These are phyloP conservation scores for Trametes hirsuta DNA, from an alignment of 1,284 basidiomycete species.

Conservation along the genomic window DNA sequence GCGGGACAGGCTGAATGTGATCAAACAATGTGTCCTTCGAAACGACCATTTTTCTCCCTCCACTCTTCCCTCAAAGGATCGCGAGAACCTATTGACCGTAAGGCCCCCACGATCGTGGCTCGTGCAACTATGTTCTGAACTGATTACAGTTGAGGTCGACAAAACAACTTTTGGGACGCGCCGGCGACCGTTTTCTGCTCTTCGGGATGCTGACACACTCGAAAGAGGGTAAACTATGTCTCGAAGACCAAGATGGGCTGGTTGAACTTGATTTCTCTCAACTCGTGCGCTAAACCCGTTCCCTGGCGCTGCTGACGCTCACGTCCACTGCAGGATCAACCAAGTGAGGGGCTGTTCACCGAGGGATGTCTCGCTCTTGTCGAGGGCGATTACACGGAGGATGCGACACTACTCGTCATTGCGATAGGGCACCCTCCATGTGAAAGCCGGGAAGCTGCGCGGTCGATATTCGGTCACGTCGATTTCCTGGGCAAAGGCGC, in stretches of 20 bases:
- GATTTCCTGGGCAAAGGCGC: constrained; percentile 95
- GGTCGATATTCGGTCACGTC: constrained; percentile 92
- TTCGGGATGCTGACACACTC: constrained; percentile 92
- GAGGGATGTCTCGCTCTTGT: constrained; percentile 95
- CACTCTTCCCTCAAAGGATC: constrained; percentile 84
- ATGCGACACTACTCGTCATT: constrained; percentile 85
- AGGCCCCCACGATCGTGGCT: constrained; percentile 27
- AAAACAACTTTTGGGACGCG: constrained; percentile 92
- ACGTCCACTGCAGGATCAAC: constrained; percentile 65
- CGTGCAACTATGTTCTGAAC: neutral
- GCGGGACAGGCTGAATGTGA: constrained; percentile 84
- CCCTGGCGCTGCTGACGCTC: neutral
- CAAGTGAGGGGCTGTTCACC: constrained; percentile 95
- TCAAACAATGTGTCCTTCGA: constrained; percentile 86
- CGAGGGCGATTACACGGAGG: constrained; percentile 95
- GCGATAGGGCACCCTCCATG: constrained; percentile 98
- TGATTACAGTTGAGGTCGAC: constrained; percentile 84
- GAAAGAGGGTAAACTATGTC: constrained; percentile 86
- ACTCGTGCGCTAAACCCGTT: constrained; percentile 53
- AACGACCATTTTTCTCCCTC: constrained; percentile 98
- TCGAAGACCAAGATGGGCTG: constrained; percentile 93
- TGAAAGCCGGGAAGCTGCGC: constrained; percentile 80
- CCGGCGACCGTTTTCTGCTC: constrained; percentile 89
- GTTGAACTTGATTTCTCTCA: constrained; percentile 91
- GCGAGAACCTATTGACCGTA: constrained; percentile 85